phyloP scores from a whole-genome alignment of 306 rosid species.

The Lathyrus tuberosus region DNA sequence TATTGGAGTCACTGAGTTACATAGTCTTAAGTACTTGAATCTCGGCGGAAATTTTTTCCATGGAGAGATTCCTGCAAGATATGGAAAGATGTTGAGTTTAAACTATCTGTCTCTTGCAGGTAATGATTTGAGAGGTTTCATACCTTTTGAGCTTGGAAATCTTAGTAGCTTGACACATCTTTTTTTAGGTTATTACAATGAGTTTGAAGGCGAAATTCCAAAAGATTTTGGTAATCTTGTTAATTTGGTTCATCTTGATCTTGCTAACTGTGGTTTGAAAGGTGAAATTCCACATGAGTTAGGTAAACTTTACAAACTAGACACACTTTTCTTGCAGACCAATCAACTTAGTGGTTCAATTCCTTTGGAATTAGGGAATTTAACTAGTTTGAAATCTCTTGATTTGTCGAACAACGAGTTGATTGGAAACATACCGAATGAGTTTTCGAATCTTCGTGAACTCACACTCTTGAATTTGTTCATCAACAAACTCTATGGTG shows the following conservation, averaged over 20 bases:
- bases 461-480: slow-evolving; percentile 75
- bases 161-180: slow-evolving; percentile 61
- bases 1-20: slow-evolving; percentile 50
- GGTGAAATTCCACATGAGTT: slow-evolving; percentile 80
- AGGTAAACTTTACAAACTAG: slow-evolving; percentile 63
- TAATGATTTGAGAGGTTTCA: slow-evolving; percentile 73
- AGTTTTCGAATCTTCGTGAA: slow-evolving; percentile 64
- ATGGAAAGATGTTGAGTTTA: slow-evolving; percentile 62
- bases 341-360: slow-evolving; percentile 73
- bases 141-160: slow-evolving; percentile 75
- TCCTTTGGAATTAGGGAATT: slow-evolving; percentile 69
- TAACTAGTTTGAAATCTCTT: slow-evolving; percentile 63
- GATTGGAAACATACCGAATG: slow-evolving; percentile 70
- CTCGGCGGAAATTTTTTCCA: slow-evolving; percentile 79
- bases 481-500: slow-evolving; percentile 85
- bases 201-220: slow-evolving; percentile 80
- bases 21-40: slow-evolving; percentile 58
- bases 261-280: slow-evolving; percentile 74
- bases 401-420: slow-evolving; percentile 84
- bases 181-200: slow-evolving; percentile 75
- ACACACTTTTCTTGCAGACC: slow-evolving; percentile 83
- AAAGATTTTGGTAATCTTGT: slow-evolving; percentile 56
- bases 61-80: slow-evolving; percentile 65
- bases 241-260: slow-evolving; percentile 74
- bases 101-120: slow-evolving; percentile 75